Evolutionary conservation across 139 green algal species (phyloP), one percentile per base, ranked within the genome.

Genomic region (Diplosphaera chodatii): DNA sequence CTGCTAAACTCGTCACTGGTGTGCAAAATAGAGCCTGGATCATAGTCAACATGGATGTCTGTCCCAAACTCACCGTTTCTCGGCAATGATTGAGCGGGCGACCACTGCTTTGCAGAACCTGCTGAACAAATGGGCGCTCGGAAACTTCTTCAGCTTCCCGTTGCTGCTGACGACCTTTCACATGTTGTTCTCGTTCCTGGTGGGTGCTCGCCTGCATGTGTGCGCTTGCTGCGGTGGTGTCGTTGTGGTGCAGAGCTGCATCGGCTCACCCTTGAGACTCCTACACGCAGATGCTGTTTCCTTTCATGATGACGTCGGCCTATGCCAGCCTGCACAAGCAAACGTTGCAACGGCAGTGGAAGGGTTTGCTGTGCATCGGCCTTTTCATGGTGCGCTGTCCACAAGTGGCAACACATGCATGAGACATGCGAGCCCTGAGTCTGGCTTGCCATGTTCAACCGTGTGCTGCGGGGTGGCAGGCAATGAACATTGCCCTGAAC

Each of bases 401-500:
- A 48, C 37, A 48, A 10, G 37, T 48, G 37, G 8, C 37, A 6
- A 48, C 37, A 48, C 10, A 48, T 48, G n/a, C n/a, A n/a, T n/a
- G n/a, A n/a, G n/a, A n/a, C n/a, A n/a, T n/a, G n/a, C n/a, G n/a
- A 13, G 37, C 10, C 13, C 37, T 48, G 37, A 8, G 37, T 48
- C 37, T 48, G 37, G 13, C 37, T 48, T n/a, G n/a, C n/a, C n/a
- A n/a, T n/a, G n/a, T n/a, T n/a, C n/a, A n/a, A n/a, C n/a, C n/a
- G n/a, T n/a, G n/a, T n/a, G n/a, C n/a, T n/a, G n/a, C n/a, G n/a
- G n/a, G n/a, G 10, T 48, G 6, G 48, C 48, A 59, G 48, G 48
- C 79, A 2, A 34, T 77, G 48, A 90, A 90, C 72, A 85, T 90
- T 4, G 73, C 77, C 20, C 71, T 89, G 25, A 89, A 87, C 75